Percentiles rank a stretch among this genome's conserved stretches.
These are phyloP conservation scores for Crithidia sp. DNA, from an alignment of 208 protist species.

Conservation along the genomic window DNA sequence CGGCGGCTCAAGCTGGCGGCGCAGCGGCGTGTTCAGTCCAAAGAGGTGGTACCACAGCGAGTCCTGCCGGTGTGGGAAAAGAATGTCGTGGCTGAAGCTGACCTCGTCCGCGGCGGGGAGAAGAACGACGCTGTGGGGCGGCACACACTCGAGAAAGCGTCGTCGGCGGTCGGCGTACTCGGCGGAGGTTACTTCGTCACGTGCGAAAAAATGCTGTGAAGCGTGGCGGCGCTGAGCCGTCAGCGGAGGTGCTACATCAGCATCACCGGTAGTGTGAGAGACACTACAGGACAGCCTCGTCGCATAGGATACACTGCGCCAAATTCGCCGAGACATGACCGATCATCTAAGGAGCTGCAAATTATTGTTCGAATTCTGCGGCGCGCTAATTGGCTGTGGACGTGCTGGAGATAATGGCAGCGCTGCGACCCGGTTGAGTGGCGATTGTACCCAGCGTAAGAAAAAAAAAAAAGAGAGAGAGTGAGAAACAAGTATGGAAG, in stretches of 20 bases:
- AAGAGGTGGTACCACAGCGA: slow-evolving; percentile 65
- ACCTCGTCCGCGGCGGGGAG: slow-evolving; percentile 46
- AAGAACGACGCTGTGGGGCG: slow-evolving; percentile 44
- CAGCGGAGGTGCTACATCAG: background rate
- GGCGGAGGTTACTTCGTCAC: slow-evolving; percentile 10
- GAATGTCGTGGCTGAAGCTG: slow-evolving; percentile 41
- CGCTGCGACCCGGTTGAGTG: no score
- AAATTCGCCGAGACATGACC: background rate
- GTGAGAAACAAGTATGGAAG: background rate
- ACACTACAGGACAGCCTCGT: background rate
- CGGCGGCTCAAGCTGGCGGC: slow-evolving; percentile 30
- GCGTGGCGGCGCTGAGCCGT: background rate
- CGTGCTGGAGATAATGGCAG: no score
- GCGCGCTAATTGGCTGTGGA: no score
- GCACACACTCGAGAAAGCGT: slow-evolving; percentile 34
- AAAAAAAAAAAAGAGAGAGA: background rate
- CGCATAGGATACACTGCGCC: background rate
- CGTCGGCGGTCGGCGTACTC: slow-evolving; percentile 46
- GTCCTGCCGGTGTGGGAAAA: slow-evolving; percentile 44
- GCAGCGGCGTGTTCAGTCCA: slow-evolving; percentile 33
- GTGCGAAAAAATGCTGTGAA: background rate
- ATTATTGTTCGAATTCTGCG: background rate
- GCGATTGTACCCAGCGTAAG: background rate
- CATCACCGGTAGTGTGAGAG: background rate
- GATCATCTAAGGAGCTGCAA: background rate